Evolutionary conservation across 805 yeast genomes (phyloP), one percentile per base, ranked within the genome.

Genomic region (Wickerhamomyces mucosus): DNA sequence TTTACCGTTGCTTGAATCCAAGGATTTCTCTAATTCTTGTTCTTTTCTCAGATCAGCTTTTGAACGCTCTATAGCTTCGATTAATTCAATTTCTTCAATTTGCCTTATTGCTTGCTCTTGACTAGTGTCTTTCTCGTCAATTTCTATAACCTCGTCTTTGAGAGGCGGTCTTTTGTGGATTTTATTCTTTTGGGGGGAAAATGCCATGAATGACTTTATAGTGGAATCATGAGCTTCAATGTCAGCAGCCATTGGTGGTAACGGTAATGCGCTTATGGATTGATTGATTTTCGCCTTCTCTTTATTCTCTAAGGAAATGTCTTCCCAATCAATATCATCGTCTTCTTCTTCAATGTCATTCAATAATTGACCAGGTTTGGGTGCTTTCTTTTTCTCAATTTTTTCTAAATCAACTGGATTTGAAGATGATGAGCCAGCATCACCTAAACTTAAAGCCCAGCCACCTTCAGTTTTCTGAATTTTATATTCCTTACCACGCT

Each of bases 381-480:
- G 36, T 16, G 28, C 30, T 9, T 39, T 45, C 30, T 32, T 26
- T 36, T 22, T 36, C 21, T 27, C 36, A 33, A 40, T 46, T 29
- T 35, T 40, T 7, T 42, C 79, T 12, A 77, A 31, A 4, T 58
- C 54, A 29, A 77, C 69, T 0, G 85, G 77, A 27, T 67, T 65
- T 0, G 53, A 48, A 1, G 42, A 41, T 8, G 58, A 43, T 10
- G 56, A 55, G 3, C 61, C 56, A 2, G 61, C 61, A 5, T 61
- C 60, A 21, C 60, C 63, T 22, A 88, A 58, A 0, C 89, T 73
- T 27, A 88, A 55, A 0, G 86, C 73, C 83, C 92, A 88, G 0
- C 96, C 96, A 41, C 75, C 78, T 9, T 78, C 83, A 24, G 78
- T 81, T 41, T 78, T 72, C 15, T 79, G 69, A 31, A 92, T 65